A percentile compares a stretch with the other conserved stretches of the same genome.
Conservation (phyloP, 768 basidiomycete genomes). For the Kwoniella bestiolae region DNA sequence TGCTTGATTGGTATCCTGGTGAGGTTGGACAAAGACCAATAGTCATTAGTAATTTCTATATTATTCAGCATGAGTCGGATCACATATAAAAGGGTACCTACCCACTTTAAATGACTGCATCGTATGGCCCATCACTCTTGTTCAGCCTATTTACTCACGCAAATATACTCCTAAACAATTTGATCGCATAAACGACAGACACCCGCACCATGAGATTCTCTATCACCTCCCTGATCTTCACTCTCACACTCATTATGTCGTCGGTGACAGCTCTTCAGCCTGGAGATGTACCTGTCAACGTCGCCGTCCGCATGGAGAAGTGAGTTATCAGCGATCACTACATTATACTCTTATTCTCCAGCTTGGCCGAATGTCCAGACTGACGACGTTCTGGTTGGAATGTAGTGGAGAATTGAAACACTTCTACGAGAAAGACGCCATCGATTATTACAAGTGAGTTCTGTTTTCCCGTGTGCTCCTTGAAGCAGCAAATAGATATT, state of each 20-base stretch:
- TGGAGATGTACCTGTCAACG: conserved; percentile 29
- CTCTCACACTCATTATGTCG: conserved; percentile 11
- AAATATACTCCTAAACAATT: too few species aligned
- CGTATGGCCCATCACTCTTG: too few species aligned
- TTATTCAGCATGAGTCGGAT: too few species aligned
- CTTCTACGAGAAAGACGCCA: conserved; percentile 28
- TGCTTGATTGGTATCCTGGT: too few species aligned
- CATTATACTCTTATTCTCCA: too few species aligned
- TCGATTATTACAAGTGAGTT: conserved; percentile 12
- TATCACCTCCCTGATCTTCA: conserved; percentile 6
- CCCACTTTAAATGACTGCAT: too few species aligned
- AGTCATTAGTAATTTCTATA: too few species aligned
- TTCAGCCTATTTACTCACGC: too few species aligned
- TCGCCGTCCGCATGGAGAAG: conserved; percentile 30
- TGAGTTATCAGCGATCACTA: conserved; percentile 16
- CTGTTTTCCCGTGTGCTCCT: neutral
- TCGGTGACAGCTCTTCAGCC: conserved; percentile 19
- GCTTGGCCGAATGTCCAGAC: too few species aligned
- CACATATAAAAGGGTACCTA: too few species aligned
- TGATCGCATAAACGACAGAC: too few species aligned
- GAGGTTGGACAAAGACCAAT: too few species aligned
- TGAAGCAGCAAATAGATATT: neutral
- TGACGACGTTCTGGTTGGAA: neutral
- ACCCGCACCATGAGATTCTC: conserved; percentile 22
- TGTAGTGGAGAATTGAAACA: conserved; percentile 27